phyloP scores from a whole-genome alignment of 129 eudicot species.

The Centella asiatica region DNA sequence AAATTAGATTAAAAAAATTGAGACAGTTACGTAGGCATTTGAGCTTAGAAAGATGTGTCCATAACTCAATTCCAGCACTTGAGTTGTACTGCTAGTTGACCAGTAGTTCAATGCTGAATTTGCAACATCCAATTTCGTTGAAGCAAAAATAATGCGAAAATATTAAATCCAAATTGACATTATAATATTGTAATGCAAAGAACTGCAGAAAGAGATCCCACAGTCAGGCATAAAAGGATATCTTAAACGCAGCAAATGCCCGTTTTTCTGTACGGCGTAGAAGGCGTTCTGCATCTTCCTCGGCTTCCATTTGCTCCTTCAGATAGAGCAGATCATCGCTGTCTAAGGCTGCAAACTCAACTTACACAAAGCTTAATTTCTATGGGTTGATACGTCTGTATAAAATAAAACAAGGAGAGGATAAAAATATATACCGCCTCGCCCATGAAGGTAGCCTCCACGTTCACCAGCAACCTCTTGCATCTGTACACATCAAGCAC shows the following conservation, averaged over 20 bases:
- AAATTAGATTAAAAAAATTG: too few species aligned
- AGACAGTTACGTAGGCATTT: too few species aligned
- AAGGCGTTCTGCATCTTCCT: constrained; percentile 95
- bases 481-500: constrained; percentile 86
- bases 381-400: background rate
- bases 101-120: too few species aligned
- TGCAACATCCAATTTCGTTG: too few species aligned
- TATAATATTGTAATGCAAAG: background rate
- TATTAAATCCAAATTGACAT: background rate
- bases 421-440: constrained; percentile 68
- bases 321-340: constrained; percentile 98
- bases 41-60: too few species aligned
- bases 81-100: too few species aligned
- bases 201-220: background rate
- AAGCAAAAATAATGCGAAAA: too few species aligned
- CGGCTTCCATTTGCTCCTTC: constrained; percentile 99
- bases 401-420: background rate
- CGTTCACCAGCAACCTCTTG: constrained; percentile 99
- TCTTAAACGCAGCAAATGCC: constrained; percentile 92
- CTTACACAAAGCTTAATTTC: constrained; percentile 21
- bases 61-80: too few species aligned
- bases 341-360: constrained; percentile 92
- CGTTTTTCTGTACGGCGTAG: constrained; percentile 93
- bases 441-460: constrained; percentile 99
- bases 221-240: constrained; percentile 45